These are phyloP conservation scores for Schizophyllum commune DNA, from an alignment of 1,284 basidiomycete species.

Conservation along the genomic window DNA sequence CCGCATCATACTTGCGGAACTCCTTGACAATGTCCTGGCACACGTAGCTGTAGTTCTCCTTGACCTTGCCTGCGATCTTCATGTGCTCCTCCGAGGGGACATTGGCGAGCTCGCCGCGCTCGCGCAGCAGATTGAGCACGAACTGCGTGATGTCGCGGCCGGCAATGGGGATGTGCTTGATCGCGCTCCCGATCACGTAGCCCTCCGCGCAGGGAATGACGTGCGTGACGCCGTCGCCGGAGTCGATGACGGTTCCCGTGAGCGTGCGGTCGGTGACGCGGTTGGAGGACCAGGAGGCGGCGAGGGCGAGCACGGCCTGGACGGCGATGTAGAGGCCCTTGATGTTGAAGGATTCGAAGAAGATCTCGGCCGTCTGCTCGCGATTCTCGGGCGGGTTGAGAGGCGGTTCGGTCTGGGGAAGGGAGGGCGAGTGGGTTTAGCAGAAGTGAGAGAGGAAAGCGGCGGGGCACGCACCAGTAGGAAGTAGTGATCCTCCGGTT, in stretches of 20 bases:
- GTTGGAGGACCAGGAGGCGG: constrained; percentile 95
- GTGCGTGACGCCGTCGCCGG: constrained; percentile 97
- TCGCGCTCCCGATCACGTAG: constrained; percentile 97
- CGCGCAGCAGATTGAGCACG: constrained; percentile 93
- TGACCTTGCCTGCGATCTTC: constrained; percentile 88
- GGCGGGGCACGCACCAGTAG: constrained; percentile 64
- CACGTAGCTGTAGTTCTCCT: constrained; percentile 98
- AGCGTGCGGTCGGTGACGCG: constrained; percentile 89
- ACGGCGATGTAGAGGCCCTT: constrained; percentile 98
- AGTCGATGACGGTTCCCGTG: constrained; percentile 98
- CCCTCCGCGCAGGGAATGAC: constrained; percentile 97
- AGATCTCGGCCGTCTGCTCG: constrained; percentile 99
- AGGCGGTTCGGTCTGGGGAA: constrained; percentile 87
- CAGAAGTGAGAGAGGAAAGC: neutral
- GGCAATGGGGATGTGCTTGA: constrained; percentile 99
- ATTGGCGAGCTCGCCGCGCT: constrained; percentile 84
- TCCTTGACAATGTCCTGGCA: constrained; percentile 99
- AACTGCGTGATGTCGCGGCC: constrained; percentile 97
- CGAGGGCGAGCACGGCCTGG: constrained; percentile 97
- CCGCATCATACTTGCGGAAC: constrained; percentile 95
- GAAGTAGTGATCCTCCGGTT: constrained; percentile 99
- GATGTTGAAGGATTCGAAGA: constrained; percentile 99
- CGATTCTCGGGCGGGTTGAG: constrained; percentile 98
- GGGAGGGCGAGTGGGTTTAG: constrained; percentile 5
- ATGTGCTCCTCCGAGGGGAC: constrained; percentile 98